Base-by-base conservation (phyloP, 2,329 filamentous ascomycete genomes). In the Sphaerulina vaccinii region DNA sequence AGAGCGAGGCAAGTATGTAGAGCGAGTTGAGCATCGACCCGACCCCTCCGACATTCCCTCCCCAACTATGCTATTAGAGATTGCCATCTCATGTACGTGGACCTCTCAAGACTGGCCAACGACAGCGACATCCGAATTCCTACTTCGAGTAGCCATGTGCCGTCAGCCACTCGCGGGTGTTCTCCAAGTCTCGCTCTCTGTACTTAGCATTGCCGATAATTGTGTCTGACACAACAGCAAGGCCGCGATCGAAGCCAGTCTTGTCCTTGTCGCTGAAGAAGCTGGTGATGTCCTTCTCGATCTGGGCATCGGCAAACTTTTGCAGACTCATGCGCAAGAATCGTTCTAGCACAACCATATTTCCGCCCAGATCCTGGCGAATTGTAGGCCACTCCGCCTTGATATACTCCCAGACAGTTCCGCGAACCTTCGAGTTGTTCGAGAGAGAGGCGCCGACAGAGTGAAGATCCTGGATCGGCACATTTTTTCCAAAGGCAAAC, bases 191-290 rank as follows among this genome's bases (percentile, higher is more conserved):
- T 50, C 93, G 81, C 70, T 84, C 76, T 68, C 84, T 85, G 76
- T 96, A 99, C 35, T 83, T 83, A 3, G 90, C 90, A 64, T 91
- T 86, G 9, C 87, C 89, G 36, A 85, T 82, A 59, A 97, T 88
- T 57, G 86, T 90, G 69, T 97, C 93, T 68, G 85, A 85, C 57
- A 92, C 86, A 59, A 95, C 89, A 59, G 86, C 85, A 45, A 99
- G 73, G 3, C 89, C 91, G 49, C 93, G 85, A 69, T 95, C 88
- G 71, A 91, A 97, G 42, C 85, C 87, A 64, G 83, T 83, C 15
- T 87, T 92, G 66, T 97, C 88, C 77, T 92, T 95, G 64, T 81
- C 80, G 62, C 81, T 79, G 77, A 97, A 99, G 78, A 99, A 99
- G 2, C 73, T 70, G 43, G 85, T 79, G 63, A 99, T 93, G 48